Evolutionary conservation across 1,284 basidiomycete species (phyloP), one percentile per base, ranked within the genome.

Genomic region (Phellopilus nigrolimitatus): DNA sequence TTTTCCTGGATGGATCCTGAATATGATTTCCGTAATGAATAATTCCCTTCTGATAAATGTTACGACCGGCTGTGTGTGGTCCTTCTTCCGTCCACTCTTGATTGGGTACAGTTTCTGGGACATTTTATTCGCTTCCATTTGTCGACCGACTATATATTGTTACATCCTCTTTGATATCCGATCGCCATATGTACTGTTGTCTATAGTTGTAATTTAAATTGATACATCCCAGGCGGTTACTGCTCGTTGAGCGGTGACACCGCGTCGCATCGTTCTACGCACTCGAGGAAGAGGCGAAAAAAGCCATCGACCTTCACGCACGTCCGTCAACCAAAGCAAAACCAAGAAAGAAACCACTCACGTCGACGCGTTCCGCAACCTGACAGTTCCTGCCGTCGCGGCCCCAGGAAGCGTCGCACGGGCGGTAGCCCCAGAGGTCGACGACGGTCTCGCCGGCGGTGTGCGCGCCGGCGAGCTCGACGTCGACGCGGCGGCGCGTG

Each of bases 391-490:
- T 85, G 2, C 86, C 85, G 25, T 66, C 67, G 10, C 68, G 63
- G 1, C 85, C 84, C 85, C 87, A 89, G 0, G 73, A 71, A 55
- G 79, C 75, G 57, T 83, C 79, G 54, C 71, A 78, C 13, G 56
- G 47, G 37, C 64, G 67, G 64, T 84, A 88, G 50, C 76, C 71
- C 76, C 79, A 89, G 1, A 86, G 59, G 59, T 91, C 88, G 2
- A 88, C 84, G 3, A 88, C 75, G 0, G 88, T 91, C 62, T 89
- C 84, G 7, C 88, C 90, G 8, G 71, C 68, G 3, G 83, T 79
- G 57, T 82, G 78, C 22, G 67, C 66, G 2, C 84, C 84, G 7
- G 67, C 72, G 8, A 86, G 71, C 59, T 92, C 90, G 13, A 89
- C 75, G 57, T 93, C 90, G 0, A 92, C 88, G 41, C 83, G 74